Conservation (phyloP, 2,329 filamentous ascomycete species). For the Diaporthe nobilis region DNA sequence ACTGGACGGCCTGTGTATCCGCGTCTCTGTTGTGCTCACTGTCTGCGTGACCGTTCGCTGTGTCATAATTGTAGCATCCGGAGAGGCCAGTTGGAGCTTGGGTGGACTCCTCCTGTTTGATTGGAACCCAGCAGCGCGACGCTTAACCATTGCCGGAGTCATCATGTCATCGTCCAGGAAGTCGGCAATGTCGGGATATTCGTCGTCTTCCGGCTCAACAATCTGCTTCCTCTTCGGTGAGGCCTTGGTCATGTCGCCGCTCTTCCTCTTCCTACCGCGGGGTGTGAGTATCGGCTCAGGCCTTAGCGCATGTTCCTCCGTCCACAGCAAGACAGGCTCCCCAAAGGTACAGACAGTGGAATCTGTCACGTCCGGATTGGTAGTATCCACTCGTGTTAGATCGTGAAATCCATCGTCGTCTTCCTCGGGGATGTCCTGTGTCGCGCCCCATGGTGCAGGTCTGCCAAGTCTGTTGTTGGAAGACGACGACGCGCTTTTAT, state of each 20-base stretch:
- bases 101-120: slow-evolving; percentile 47
- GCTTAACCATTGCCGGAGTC: slow-evolving; percentile 44
- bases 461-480: slow-evolving; percentile 26
- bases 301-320: slow-evolving; percentile 57
- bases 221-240: slow-evolving; percentile 41
- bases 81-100: slow-evolving; percentile 34
- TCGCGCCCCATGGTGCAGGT: slow-evolving; percentile 42
- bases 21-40: slow-evolving; percentile 44
- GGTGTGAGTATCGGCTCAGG: slow-evolving; percentile 54
- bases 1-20: slow-evolving; percentile 37
- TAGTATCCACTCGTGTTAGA: slow-evolving; percentile 54
- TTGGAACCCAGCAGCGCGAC: slow-evolving; percentile 54
- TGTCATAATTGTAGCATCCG: slow-evolving; percentile 40
- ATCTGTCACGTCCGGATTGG: slow-evolving; percentile 18
- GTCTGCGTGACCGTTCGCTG: slow-evolving; percentile 46
- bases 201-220: slow-evolving; percentile 53
- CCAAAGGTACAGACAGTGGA: slow-evolving; percentile 52
- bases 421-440: slow-evolving; percentile 50
- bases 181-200: slow-evolving; percentile 69
- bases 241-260: slow-evolving; percentile 59
- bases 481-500: slow-evolving; percentile 40
- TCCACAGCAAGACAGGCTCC: slow-evolving; percentile 59
- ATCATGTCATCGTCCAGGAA: slow-evolving; percentile 51
- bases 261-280: slow-evolving; percentile 67
- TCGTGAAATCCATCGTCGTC: slow-evolving; percentile 54